phyloP scores from a whole-genome alignment of 768 basidiomycete species.

The Podaxis sp. region DNA sequence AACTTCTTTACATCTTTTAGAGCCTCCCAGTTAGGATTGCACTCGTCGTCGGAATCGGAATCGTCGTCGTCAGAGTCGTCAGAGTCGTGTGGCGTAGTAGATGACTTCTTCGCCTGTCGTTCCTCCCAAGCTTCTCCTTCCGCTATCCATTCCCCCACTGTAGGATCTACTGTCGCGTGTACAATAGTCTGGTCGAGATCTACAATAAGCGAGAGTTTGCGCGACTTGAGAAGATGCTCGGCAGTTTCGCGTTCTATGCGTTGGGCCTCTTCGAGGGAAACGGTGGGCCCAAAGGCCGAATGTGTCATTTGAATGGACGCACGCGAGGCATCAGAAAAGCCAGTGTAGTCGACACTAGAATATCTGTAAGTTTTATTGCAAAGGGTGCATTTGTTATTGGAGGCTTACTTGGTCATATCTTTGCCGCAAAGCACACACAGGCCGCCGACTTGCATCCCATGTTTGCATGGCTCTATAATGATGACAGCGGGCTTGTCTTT shows the following conservation, averaged over 20 bases:
- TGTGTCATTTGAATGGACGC: slow-evolving; percentile 95
- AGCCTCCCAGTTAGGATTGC: slow-evolving; percentile 93
- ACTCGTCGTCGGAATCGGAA: slow-evolving; percentile 52
- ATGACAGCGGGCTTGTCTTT: slow-evolving; percentile 60
- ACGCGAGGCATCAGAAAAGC: slow-evolving; percentile 81
- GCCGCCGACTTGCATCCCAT: slow-evolving; percentile 89
- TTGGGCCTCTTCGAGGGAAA: slow-evolving; percentile 90
- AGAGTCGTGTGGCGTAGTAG: slow-evolving; percentile 28
- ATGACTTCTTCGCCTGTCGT: slow-evolving; percentile 45
- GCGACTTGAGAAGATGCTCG: slow-evolving; percentile 67
- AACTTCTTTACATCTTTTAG: slow-evolving; percentile 91
- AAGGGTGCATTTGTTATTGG: slow-evolving; percentile 12
- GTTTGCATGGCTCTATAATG: slow-evolving; percentile 91
- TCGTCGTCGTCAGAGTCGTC: slow-evolving; percentile 42
- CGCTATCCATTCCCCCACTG: slow-evolving; percentile 94
- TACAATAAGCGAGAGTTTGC: slow-evolving; percentile 92
- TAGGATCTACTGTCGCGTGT: slow-evolving; percentile 97
- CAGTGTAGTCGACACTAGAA: slow-evolving; percentile 76
- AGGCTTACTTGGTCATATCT: slow-evolving; percentile 85
- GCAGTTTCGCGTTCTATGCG: slow-evolving; percentile 85
- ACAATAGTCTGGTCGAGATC: slow-evolving; percentile 99
- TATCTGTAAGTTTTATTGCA: slow-evolving; percentile 18
- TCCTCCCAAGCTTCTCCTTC: slow-evolving; percentile 84
- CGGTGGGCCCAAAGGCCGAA: slow-evolving; percentile 86
- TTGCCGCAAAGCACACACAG: slow-evolving; percentile 94